Evolutionary conservation across 345 rosid species (phyloP).

Genomic region (Ceriops decandra): DNA sequence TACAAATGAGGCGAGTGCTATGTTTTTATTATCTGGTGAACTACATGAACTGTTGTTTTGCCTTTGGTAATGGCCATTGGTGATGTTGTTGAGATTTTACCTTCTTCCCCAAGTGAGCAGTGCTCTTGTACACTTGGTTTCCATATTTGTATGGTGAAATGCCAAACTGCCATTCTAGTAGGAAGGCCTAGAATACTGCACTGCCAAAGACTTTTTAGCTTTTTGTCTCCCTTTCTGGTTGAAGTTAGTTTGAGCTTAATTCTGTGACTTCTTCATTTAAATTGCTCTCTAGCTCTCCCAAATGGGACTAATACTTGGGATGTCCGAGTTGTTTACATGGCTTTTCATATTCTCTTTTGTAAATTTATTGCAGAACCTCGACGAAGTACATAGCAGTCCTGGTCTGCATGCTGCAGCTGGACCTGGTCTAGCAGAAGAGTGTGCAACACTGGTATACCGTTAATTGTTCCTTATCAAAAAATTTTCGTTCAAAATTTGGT

Average conservation of each 20-base stretch:
- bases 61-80: conserved; percentile 47
- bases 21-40: neutral
- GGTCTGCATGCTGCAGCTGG: conserved; percentile 99
- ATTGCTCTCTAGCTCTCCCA: neutral
- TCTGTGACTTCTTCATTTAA: neutral
- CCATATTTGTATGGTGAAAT: neutral
- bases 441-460: conserved; percentile 64
- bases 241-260: conserved; percentile 1
- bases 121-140: neutral
- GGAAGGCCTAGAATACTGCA: no score
- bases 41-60: neutral
- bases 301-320: neutral
- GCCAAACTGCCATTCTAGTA: no score
- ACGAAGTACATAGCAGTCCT: conserved; percentile 85
- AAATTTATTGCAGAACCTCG: conserved; percentile 57
- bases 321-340: neutral
- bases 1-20: conserved; percentile 80
- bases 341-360: conserved; percentile 13
- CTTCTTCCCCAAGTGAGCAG: neutral
- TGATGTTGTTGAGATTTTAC: conserved; percentile 26
- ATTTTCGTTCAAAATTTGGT: conserved; percentile 50
- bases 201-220: no score
- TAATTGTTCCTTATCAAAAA: conserved; percentile 9
- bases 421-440: conserved; percentile 93
- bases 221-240: neutral